These are phyloP conservation scores for Strobilomyces dryophilus DNA, from an alignment of 768 basidiomycete species.

Conservation along the genomic window DNA sequence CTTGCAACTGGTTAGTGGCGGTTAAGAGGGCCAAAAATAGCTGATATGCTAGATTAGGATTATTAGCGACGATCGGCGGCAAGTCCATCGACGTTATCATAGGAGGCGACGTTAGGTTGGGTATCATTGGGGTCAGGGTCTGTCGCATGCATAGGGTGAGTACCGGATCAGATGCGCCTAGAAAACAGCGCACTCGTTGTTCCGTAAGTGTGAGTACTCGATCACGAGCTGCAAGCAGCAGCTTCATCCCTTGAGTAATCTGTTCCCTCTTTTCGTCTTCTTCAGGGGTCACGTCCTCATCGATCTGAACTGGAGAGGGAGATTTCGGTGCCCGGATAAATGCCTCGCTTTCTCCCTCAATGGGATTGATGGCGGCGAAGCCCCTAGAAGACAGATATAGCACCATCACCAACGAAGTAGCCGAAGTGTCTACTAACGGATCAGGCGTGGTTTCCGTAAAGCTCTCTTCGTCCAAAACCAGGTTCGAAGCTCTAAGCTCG, in stretches of 20 bases:
- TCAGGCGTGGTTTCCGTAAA: slow-evolving; percentile 44
- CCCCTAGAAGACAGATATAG: slow-evolving; percentile 21
- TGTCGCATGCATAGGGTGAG: slow-evolving; percentile 20
- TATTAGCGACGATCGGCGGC: slow-evolving; percentile 59
- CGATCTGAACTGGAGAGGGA: background rate
- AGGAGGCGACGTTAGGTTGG: slow-evolving; percentile 39
- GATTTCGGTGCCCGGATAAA: background rate
- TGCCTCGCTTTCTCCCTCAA: slow-evolving; percentile 4
- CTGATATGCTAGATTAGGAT: slow-evolving; percentile 66
- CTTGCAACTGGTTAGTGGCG: slow-evolving; percentile 30
- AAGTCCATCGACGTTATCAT: slow-evolving; percentile 69
- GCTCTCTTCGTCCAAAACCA: slow-evolving; percentile 62
- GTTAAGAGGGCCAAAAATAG: slow-evolving; percentile 58
- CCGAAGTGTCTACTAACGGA: slow-evolving; percentile 33
- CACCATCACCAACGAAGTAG: slow-evolving; percentile 1
- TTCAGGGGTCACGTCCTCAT: slow-evolving; percentile 37
- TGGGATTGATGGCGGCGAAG: slow-evolving; percentile 5
- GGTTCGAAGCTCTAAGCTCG: slow-evolving; percentile 68
- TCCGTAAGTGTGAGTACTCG: slow-evolving; percentile 73
- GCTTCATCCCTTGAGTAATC: slow-evolving; percentile 59
- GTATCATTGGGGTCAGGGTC: slow-evolving; percentile 50
- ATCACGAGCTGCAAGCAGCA: slow-evolving; percentile 64
- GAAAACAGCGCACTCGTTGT: slow-evolving; percentile 49
- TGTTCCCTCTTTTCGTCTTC: slow-evolving; percentile 55
- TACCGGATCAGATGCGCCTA: too few relatives aligned